Base-by-base conservation (phyloP, 306 rosid genomes). In the Cucumis hystrix region DNA sequence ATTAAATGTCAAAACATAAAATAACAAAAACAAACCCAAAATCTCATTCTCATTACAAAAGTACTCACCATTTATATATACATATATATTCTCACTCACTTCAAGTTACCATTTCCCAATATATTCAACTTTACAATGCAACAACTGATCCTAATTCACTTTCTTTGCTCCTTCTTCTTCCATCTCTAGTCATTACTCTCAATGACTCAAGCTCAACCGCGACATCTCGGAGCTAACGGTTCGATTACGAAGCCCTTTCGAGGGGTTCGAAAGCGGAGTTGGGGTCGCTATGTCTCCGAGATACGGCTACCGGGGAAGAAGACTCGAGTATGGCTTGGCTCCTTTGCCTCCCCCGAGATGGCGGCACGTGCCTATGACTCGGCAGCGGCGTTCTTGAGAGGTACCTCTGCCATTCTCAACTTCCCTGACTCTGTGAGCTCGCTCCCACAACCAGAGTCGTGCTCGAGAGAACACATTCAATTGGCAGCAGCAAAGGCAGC, bases 241-340 rank as follows among this genome's bases (percentile, higher is more conserved):
- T 37, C 47, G 1, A 4, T 37, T 35, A 7, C 49, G 7, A 64
- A 17, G 14, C 25, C 74, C 11, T 82, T 87, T 61, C 80, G 80
- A 1, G 91, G 91, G 0, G 91, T 87, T 0, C 87, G 91, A 0
- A 87, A 80, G 51, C 83, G 87, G 6, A 82, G 82, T 62, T 87
- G 91, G 91, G 91, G 91, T 8, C 87, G 88, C 13, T 87, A 83
- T 35, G 91, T 87, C 1, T 87, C 91, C 0, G 91, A 87, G 51
- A 87, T 85, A 78, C 77, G 89, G 21, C 3, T 85, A 0, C 89
- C 89, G 0, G 88, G 88, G 0, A 73, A 85, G 79, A 87, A 85
- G 64, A 80, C 86, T 21, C 82, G 91, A 0, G 77, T 87, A 28
- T 87, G 91, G 89, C 83, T 87, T 1, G 88, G 91, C 0, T 85